These are phyloP conservation scores for Laetiporus sulphureus DNA, from an alignment of 1,284 basidiomycete genomes.

Conservation along the genomic window DNA sequence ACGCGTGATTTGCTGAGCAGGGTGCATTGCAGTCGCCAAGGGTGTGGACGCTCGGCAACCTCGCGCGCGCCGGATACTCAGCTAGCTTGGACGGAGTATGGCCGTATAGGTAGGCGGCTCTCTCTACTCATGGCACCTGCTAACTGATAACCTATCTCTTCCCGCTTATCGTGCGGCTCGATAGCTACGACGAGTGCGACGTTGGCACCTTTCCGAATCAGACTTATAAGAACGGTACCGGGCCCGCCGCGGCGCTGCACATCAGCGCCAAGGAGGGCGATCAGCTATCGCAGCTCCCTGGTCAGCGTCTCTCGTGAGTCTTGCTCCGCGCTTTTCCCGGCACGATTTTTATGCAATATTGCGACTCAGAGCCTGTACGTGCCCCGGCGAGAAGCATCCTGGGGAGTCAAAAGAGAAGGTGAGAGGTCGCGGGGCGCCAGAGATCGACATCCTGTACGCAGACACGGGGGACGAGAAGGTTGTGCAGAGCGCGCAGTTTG, in stretches of 20 bases:
- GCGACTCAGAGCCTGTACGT: constrained; percentile 72
- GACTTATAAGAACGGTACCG: constrained; percentile 44
- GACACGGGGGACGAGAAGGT: constrained; percentile 44
- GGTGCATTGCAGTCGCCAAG: constrained; percentile 78
- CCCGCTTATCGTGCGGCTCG: no score
- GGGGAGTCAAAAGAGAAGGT: constrained; percentile 62
- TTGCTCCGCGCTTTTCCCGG: no score
- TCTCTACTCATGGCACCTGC: constrained; percentile 15
- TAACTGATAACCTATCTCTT: no score
- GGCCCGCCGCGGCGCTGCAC: constrained; percentile 40
- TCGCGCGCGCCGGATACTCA: constrained; percentile 78
- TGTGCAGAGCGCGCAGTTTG: constrained; percentile 56
- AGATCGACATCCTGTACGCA: constrained; percentile 82
- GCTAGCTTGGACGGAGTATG: constrained; percentile 79
- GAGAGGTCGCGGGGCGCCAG: constrained; percentile 79
- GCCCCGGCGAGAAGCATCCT: constrained; percentile 75
- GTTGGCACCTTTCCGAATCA: constrained; percentile 82
- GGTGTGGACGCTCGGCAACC: constrained; percentile 88
- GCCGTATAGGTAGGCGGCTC: constrained; percentile 45
- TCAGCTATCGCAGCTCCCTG: constrained; percentile 41
- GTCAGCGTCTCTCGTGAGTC: constrained; percentile 39
- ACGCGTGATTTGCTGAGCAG: no score
- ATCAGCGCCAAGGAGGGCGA: constrained; percentile 43
- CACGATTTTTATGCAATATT: no score
- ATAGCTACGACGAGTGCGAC: constrained; percentile 76